Evolutionary conservation across 129 eudicot species (phyloP).

Genomic region (Oenanthe sinensis): DNA sequence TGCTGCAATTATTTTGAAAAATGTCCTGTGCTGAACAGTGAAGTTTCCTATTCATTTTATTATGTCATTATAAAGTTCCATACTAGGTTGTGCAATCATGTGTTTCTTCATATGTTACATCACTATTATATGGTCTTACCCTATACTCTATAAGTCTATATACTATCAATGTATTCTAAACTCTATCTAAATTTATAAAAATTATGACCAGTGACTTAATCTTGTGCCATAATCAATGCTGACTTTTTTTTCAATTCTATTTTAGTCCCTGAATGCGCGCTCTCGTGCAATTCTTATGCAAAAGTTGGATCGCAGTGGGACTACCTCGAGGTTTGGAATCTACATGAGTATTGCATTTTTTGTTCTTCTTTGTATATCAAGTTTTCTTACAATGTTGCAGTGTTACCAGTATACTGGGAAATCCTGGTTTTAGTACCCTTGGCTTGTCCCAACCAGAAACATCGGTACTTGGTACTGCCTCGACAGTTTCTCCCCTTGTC

Average conservation of each 20-base stretch:
- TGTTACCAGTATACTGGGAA: conserved; percentile 48
- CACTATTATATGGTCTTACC: neutral
- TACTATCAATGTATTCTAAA: neutral
- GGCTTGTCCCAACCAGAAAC: conserved; percentile 24
- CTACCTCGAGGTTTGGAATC: conserved; percentile 42
- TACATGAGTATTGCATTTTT: neutral
- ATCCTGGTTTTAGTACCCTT: conserved; percentile 22
- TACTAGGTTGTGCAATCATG: neutral
- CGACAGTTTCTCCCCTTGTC: conserved; percentile 18
- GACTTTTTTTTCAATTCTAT: neutral
- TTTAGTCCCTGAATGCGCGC: conserved; percentile 75
- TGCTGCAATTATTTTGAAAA: neutral
- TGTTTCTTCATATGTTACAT: neutral
- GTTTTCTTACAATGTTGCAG: conserved; percentile 27
- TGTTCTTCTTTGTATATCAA: neutral
- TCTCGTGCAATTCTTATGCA: conserved; percentile 91
- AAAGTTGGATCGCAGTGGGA: conserved; percentile 86
- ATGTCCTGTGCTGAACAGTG: neutral
- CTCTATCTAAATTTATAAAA: neutral
- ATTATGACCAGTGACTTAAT: neutral
- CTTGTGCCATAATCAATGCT: neutral
- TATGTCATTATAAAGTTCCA: neutral
- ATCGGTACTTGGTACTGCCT: conserved; percentile 22
- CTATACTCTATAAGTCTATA: neutral
- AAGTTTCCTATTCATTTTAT: neutral